These are phyloP conservation scores for Stagonosporopsis cucurbitacearum DNA, from an alignment of 2,329 filamentous ascomycete genomes.

Conservation along the genomic window DNA sequence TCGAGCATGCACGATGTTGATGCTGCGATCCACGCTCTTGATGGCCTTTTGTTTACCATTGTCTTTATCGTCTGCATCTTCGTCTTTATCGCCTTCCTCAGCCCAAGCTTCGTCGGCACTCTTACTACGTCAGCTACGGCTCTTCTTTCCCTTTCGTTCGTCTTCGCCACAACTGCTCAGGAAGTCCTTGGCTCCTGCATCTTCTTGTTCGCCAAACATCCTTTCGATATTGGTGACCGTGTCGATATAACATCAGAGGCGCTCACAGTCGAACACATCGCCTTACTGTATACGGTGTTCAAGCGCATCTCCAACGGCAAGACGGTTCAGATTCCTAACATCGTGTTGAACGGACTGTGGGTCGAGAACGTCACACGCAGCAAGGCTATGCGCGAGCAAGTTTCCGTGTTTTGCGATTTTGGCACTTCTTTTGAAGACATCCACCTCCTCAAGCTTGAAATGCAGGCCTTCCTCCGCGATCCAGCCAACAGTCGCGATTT, in stretches of 20 bases:
- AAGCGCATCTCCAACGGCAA: slow-evolving; percentile 82
- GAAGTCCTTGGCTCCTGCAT: slow-evolving; percentile 98
- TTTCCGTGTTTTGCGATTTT: slow-evolving; percentile 81
- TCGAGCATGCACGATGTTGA: slow-evolving; percentile 98
- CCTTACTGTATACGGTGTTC: slow-evolving; percentile 91
- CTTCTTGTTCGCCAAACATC: slow-evolving; percentile 98
- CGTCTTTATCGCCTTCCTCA: slow-evolving; percentile 90
- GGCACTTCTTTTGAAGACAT: slow-evolving; percentile 90
- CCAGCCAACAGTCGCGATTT: slow-evolving; percentile 92
- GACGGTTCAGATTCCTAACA: slow-evolving; percentile 84
- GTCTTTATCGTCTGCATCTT: slow-evolving; percentile 82
- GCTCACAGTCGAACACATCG: slow-evolving; percentile 91
- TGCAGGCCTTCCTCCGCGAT: slow-evolving; percentile 81
- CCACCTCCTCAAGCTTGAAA: slow-evolving; percentile 81
- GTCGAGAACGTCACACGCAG: slow-evolving; percentile 92
- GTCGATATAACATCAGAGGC: slow-evolving; percentile 77
- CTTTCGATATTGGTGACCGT: slow-evolving; percentile 93
- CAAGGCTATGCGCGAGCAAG: slow-evolving; percentile 86
- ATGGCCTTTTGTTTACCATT: slow-evolving; percentile 81
- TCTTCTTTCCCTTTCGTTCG: slow-evolving; percentile 92
- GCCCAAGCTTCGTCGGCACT: slow-evolving; percentile 82
- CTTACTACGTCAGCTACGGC: slow-evolving; percentile 90
- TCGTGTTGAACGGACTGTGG: slow-evolving; percentile 89
- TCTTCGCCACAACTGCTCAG: slow-evolving; percentile 89
- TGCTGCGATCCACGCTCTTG: slow-evolving; percentile 89